phyloP scores from a whole-genome alignment of 2,329 filamentous ascomycete genomes.

The Colletotrichum filicis region DNA sequence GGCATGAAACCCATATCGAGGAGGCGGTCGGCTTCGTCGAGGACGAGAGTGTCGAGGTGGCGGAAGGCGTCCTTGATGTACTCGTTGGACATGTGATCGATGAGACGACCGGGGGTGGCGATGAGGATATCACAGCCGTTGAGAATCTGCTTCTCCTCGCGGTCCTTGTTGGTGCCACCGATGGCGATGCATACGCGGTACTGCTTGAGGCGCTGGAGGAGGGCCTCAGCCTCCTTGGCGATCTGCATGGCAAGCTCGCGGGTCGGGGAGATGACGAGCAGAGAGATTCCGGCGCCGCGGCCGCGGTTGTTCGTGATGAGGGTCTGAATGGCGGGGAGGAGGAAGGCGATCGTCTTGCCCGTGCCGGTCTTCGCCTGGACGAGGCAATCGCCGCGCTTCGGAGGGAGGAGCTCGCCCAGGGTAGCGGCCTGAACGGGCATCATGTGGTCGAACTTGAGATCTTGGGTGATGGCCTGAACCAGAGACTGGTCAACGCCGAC shows the following conservation, averaged over 20 bases:
- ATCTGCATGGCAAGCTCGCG: slow-evolving; percentile 79
- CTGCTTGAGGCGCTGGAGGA: slow-evolving; percentile 77
- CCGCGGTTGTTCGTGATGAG: slow-evolving; percentile 63
- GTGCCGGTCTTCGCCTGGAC: slow-evolving; percentile 90
- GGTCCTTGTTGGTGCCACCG: slow-evolving; percentile 80
- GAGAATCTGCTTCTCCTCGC: slow-evolving; percentile 77
- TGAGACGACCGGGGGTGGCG: slow-evolving; percentile 81
- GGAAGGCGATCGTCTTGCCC: slow-evolving; percentile 86
- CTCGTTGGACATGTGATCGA: slow-evolving; percentile 82
- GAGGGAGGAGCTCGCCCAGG: slow-evolving; percentile 58
- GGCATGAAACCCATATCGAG: slow-evolving; percentile 89
- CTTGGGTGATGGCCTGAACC: slow-evolving; percentile 58
- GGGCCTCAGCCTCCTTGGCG: slow-evolving; percentile 74
- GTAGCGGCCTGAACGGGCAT: slow-evolving; percentile 66
- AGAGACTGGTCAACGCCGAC: slow-evolving; percentile 56
- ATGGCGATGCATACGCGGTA: slow-evolving; percentile 84
- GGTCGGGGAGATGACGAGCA: slow-evolving; percentile 77
- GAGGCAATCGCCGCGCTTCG: slow-evolving; percentile 63
- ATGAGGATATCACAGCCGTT: slow-evolving; percentile 82
- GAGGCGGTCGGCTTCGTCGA: slow-evolving; percentile 85
- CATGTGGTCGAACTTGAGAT: slow-evolving; percentile 63
- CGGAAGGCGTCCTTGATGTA: slow-evolving; percentile 75
- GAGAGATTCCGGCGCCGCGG: slow-evolving; percentile 57
- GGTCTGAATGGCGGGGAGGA: slow-evolving; percentile 84
- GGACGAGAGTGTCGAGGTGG: slow-evolving; percentile 79